phyloP scores from a whole-genome alignment of 352 stramenopile genomes.

The Blastocystis sp. region DNA sequence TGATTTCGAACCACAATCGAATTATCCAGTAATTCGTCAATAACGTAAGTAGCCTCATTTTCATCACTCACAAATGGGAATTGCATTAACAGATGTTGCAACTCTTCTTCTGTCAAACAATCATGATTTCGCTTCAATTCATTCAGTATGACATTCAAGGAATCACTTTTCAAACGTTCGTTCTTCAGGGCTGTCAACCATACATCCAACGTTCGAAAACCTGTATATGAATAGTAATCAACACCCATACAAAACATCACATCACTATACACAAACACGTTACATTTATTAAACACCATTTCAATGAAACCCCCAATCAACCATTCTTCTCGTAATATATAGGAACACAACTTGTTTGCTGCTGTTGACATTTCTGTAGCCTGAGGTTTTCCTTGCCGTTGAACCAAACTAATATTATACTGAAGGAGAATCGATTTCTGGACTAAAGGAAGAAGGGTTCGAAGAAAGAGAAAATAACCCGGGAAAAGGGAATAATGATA shows the following conservation, averaged over 20 bases:
- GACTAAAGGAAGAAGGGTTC: not conserved
- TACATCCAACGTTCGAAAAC: conserved; percentile 14
- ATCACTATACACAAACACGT: conserved; percentile 25
- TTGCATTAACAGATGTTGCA: not conserved
- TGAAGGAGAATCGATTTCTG: conserved; percentile 28
- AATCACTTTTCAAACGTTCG: not conserved
- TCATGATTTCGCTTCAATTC: not conserved
- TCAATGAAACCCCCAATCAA: not conserved
- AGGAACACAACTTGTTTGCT: not conserved
- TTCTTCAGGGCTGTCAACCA: not conserved
- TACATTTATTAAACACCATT: conserved; percentile 14
- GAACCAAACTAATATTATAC: not conserved
- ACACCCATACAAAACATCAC: not conserved
- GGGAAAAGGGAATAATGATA: conserved; percentile 1
- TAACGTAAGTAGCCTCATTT: conserved; percentile 10
- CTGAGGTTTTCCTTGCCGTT: not conserved
- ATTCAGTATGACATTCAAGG: not conserved
- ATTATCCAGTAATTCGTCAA: not conserved
- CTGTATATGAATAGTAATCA: not conserved
- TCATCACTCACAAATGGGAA: not conserved
- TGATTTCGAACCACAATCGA: not conserved
- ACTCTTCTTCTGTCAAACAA: not conserved
- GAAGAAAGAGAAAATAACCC: conserved; percentile 22
- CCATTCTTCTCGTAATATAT: not conserved
- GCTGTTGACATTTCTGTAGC: conserved; percentile 5